phyloP scores from a whole-genome alignment of 306 rosid species.

The Malus asiatica region DNA sequence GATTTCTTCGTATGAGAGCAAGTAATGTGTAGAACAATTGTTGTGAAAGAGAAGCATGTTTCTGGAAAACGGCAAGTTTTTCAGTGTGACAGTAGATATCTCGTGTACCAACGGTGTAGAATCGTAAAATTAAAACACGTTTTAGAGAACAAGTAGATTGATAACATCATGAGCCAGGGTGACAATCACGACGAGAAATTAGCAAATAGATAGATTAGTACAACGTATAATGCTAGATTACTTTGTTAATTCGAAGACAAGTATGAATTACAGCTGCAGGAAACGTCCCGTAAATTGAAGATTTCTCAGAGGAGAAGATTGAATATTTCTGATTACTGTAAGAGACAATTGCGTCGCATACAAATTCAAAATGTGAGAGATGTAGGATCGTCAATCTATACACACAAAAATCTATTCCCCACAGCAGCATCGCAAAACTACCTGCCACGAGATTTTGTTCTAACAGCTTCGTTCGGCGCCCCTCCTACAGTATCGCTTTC shows the following conservation, averaged over 20 bases:
- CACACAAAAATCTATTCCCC: constrained; percentile 47
- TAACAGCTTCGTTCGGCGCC: not conserved
- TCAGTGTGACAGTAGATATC: not conserved
- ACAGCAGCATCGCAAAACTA: constrained; percentile 28
- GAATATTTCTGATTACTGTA: not conserved
- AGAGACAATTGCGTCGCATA: constrained; percentile 3
- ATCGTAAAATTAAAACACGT: no score
- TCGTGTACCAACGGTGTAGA: no score
- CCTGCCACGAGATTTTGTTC: constrained; percentile 36
- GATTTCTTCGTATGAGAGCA: not conserved
- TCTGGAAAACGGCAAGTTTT: no score
- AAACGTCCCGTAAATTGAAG: not conserved
- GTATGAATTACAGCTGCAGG: not conserved
- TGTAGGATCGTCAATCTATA: constrained; percentile 27
- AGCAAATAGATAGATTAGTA: no score
- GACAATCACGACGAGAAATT: not conserved
- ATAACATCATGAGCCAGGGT: not conserved
- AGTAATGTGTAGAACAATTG: not conserved
- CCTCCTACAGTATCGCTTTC: not conserved
- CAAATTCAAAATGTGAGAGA: not conserved
- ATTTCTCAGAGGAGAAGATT: not conserved
- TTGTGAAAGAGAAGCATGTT: not conserved
- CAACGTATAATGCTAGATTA: no score
- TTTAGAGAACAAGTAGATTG: no score
- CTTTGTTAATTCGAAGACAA: not conserved